Conservation (phyloP, 768 basidiomycete genomes). For the Leccinum uliginosum region DNA sequence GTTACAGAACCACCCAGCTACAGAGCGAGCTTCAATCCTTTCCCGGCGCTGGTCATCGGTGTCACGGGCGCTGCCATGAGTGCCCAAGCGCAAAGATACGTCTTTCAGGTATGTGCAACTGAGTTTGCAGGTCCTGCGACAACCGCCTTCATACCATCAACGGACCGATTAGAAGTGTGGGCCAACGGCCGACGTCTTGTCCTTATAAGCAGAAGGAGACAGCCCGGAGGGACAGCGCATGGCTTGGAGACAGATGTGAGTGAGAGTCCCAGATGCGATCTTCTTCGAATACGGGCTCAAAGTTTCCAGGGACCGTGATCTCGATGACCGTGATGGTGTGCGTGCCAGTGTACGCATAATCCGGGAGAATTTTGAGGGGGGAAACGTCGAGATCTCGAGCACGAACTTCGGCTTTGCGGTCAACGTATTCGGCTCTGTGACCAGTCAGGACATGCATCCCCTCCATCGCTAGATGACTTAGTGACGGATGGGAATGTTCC, state of each 20-base stretch:
- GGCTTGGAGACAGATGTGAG: slow-evolving; percentile 61
- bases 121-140: too few species aligned
- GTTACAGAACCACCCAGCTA: slow-evolving; percentile 71
- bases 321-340: slow-evolving; percentile 66
- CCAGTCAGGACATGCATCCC: background rate
- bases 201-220: slow-evolving; percentile 71
- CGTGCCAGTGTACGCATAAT: slow-evolving; percentile 52
- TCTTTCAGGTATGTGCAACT: slow-evolving; percentile 60
- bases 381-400: slow-evolving; percentile 69
- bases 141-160: too few species aligned
- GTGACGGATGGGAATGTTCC: slow-evolving; percentile 69
- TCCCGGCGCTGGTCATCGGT: slow-evolving; percentile 91
- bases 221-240: slow-evolving; percentile 55
- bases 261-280: slow-evolving; percentile 57
- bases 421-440: slow-evolving; percentile 65
- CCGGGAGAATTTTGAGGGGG: slow-evolving; percentile 60
- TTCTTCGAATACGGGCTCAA: slow-evolving; percentile 31
- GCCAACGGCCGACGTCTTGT: slow-evolving; percentile 50
- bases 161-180: slow-evolving; percentile 32
- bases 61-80: slow-evolving; percentile 92
- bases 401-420: slow-evolving; percentile 68
- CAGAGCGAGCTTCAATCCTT: slow-evolving; percentile 78
- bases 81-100: slow-evolving; percentile 83
- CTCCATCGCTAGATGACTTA: slow-evolving; percentile 20
- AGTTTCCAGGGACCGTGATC: slow-evolving; percentile 40